Evolutionary conservation across 176 grass and related monocot genomes (phyloP), one percentile per base, ranked within the genome.

Genomic region (Triticum urartu): DNA sequence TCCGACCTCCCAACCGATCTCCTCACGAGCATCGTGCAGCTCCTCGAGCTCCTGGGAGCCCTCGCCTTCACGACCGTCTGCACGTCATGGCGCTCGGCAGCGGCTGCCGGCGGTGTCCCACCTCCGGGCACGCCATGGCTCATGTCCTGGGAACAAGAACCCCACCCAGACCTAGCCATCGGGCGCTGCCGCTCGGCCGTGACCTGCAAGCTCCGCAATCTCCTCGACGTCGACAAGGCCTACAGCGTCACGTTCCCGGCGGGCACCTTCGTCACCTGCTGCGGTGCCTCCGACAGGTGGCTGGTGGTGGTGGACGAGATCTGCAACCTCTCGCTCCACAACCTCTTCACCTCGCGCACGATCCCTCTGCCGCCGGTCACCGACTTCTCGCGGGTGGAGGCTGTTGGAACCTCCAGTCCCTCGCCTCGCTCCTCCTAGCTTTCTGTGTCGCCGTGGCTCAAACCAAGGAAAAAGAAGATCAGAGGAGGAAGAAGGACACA

Each of bases 21-120:
- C 21, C 68, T 72, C 10, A 42, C 20, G 68, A 72, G 35, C 36
- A 42, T 72, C 35, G 20, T 72, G 68, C 36, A 42, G 2, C 68
- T 72, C 20, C 68, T 87, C 5, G 85, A 87, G 39, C 68, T 87
- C 60, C 77, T 58, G 26, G 54, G 79, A 64, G 38, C 50, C 10
- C 39, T 74, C 8, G 68, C 56, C 9, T 72, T 87, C 5, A 28
- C 68, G 33, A 24, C 78, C 60, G 78, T 87, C 25, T 80, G 85
- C 67, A 4, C 17, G 58, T 48, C 77, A 32, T 87, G 78, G 85
- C 25, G 56, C 54, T 47, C 26, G 30, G 78, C 68, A 4, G 38
- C 77, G 18, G 21, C 38, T n/a, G n/a, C n/a, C n/a, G n/a, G n/a
- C n/a, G n/a, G n/a, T n/a, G n/a, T n/a, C n/a, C 68, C 67, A 5